phyloP scores from a whole-genome alignment of 306 rosid genomes.

The Medicago arabica region DNA sequence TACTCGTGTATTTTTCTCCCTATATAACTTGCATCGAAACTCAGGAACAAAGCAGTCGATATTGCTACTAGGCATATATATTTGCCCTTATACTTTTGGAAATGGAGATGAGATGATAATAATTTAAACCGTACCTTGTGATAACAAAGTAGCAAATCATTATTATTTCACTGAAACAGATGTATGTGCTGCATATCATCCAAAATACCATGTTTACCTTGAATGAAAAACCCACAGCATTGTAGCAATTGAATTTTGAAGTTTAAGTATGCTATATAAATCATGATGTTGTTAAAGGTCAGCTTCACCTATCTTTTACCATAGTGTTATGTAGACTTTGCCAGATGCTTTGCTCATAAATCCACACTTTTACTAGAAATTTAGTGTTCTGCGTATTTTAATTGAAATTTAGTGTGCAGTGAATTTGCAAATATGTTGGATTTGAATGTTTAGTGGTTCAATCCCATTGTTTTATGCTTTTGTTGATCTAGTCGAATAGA shows the following conservation, averaged over 20 bases:
- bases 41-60: background rate
- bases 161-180: background rate
- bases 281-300: background rate
- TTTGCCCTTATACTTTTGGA: background rate
- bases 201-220: background rate
- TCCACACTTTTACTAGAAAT: background rate
- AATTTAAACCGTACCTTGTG: background rate
- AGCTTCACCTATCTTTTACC: background rate
- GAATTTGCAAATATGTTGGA: no score
- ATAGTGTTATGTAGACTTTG: conserved; percentile 17
- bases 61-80: background rate
- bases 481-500: conserved; percentile 19
- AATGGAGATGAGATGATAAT: background rate
- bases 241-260: background rate
- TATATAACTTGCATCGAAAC: background rate
- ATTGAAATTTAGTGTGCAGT: no score
- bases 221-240: background rate
- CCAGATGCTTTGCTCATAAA: conserved; percentile 25
- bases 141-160: background rate
- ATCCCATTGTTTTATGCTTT: background rate
- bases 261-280: background rate
- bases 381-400: background rate
- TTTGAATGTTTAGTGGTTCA: background rate
- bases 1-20: background rate
- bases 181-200: background rate